Percentiles rank a stretch among this genome's conserved stretches.
Conservation (phyloP, 306 rosid species). For the Alnus glutinosa region DNA sequence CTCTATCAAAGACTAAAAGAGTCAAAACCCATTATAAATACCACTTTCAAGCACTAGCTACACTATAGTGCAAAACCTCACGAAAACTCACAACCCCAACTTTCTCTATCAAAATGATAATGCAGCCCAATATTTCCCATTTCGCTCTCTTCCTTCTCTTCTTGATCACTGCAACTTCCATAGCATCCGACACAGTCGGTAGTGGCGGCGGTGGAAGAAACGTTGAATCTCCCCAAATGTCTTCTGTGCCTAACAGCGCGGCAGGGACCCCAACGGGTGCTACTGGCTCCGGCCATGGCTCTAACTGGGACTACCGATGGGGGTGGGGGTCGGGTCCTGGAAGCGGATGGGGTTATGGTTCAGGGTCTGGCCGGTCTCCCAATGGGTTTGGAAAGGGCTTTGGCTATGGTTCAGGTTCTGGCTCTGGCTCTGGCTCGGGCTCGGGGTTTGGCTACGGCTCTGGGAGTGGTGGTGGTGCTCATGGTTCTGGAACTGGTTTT, state of each 20-base stretch:
- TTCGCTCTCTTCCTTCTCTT: conserved; percentile 40
- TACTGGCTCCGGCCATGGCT: conserved; percentile 66
- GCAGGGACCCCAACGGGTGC: conserved; percentile 51
- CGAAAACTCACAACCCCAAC: background rate
- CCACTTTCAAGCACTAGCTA: conserved; percentile 30
- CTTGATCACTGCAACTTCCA: conserved; percentile 25
- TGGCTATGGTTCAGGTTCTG: conserved; percentile 67
- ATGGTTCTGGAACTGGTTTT: conserved; percentile 27
- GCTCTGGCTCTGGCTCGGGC: conserved; percentile 61
- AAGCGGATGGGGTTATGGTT: conserved; percentile 78
- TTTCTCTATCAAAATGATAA: conserved; percentile 4
- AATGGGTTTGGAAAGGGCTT: conserved; percentile 58
- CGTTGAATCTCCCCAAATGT: conserved; percentile 24
- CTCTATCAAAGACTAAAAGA: background rate
- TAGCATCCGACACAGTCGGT: background rate
- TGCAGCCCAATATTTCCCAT: conserved; percentile 33
- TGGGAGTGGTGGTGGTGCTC: conserved; percentile 27
- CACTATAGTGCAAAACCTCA: conserved; percentile 21
- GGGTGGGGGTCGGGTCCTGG: conserved; percentile 80
- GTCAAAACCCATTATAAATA: conserved; percentile 45
- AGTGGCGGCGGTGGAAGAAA: conserved; percentile 24
- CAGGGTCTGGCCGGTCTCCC: conserved; percentile 68
- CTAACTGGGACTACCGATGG: conserved; percentile 81
- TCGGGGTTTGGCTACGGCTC: conserved; percentile 59
- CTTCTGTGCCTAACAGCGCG: conserved; percentile 32